phyloP scores from a whole-genome alignment of 768 basidiomycete genomes.

The Lactarius sanguifluus region DNA sequence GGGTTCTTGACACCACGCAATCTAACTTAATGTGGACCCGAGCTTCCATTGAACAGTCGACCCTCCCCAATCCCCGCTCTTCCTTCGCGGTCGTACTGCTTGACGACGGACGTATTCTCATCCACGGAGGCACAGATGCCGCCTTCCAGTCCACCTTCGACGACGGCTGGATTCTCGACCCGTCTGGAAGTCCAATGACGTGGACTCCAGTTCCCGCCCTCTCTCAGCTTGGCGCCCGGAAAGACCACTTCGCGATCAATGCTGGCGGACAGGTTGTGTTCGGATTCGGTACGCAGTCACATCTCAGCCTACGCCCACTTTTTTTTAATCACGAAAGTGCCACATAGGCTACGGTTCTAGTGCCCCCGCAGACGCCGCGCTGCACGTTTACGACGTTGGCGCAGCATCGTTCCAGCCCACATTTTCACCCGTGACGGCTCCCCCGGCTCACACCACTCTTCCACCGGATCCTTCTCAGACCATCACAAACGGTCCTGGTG shows the following conservation, averaged over 20 bases:
- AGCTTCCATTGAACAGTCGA: conserved; percentile 40
- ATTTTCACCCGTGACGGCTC: conserved; percentile 39
- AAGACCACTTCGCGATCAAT: conserved; percentile 72
- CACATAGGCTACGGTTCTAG: conserved; percentile 47
- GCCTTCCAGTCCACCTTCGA: conserved; percentile 47
- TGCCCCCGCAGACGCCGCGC: conserved; percentile 52
- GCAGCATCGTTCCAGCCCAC: conserved; percentile 40
- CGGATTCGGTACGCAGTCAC: conserved; percentile 64
- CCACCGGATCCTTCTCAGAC: conserved; percentile 31
- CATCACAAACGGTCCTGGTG: conserved; percentile 23
- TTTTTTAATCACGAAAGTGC: background rate
- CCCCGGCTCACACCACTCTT: conserved; percentile 34
- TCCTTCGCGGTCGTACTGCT: conserved; percentile 58
- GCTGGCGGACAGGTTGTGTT: conserved; percentile 66
- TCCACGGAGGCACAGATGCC: conserved; percentile 77
- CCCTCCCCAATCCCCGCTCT: conserved; percentile 57
- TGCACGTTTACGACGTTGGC: conserved; percentile 52
- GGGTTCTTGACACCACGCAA: conserved; percentile 59
- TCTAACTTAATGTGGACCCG: conserved; percentile 50
- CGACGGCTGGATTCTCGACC: conserved; percentile 74
- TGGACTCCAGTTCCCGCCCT: conserved; percentile 58
- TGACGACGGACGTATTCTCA: conserved; percentile 55
- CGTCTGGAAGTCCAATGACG: conserved; percentile 51
- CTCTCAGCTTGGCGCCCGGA: conserved; percentile 58
- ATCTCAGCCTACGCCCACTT: background rate